Evolutionary conservation across 2,329 filamentous ascomycete species (phyloP), one percentile per base, ranked within the genome.

Genomic region (Myriosclerotinia curreyana): DNA sequence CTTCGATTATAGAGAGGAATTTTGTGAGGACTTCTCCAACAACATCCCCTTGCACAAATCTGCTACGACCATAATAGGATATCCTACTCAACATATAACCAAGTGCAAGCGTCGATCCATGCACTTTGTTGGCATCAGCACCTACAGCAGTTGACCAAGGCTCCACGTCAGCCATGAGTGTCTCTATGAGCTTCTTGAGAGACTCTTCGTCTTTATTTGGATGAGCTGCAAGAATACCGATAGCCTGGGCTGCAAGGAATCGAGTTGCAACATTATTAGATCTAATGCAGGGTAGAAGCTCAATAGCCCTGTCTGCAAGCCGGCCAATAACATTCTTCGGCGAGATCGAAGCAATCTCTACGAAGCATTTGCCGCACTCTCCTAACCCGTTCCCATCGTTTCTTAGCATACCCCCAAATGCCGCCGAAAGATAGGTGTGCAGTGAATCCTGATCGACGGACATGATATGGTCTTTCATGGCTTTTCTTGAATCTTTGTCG

Each of bases 211-310:
- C 70, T 64, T 80, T 80, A 8, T 70, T 72, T 5, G 81, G 79
- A 74, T 94, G 89, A 0, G 91, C 88, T 0, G 84, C 86, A 6
- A 97, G 76, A 15, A 96, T 88, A 0, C 92, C 93, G 70, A 92
- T 85, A 0, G 86, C 83, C 66, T 86, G 86, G 20, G 91, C 87
- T 1, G 87, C 87, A 36, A 88, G 79, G 46, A 81, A 79, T 44
- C 93, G 83, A 7, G 89, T 81, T 62, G 86, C 82, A 66, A 86
- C 82, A 68, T 90, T 88, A 73, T 93, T 95, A 7, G 90, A 92
- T 66, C 81, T 82, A 62, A 93, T 79, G 12, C 87, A 79, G 11
- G 80, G 78, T 34, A 88, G 75, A 22, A 96, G 76, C 53, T 82
- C 80, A 8, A 76, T 74, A 1, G 81, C 78, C 34, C 81, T 79